These are phyloP conservation scores for Fusarium humuli DNA, from an alignment of 2,329 filamentous ascomycete genomes.

Conservation along the genomic window DNA sequence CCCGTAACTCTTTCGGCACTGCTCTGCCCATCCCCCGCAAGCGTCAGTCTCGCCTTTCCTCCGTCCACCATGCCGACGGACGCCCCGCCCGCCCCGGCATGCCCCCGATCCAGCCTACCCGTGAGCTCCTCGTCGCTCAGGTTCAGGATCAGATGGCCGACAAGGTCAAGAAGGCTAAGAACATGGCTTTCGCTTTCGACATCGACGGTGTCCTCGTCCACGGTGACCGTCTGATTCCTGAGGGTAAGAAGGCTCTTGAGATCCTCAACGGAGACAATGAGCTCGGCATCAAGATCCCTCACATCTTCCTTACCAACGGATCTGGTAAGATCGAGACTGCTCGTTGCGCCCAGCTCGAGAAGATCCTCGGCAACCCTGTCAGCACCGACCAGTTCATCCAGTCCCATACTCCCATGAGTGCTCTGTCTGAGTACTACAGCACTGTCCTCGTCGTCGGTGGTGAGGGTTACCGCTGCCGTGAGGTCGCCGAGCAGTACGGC, in stretches of 20 bases:
- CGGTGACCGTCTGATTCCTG: conserved; percentile 79
- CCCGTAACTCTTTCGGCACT: conserved; percentile 80
- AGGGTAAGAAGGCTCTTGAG: conserved; percentile 76
- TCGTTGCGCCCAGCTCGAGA: conserved; percentile 80
- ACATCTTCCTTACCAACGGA: conserved; percentile 92
- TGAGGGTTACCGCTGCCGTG: conserved; percentile 76
- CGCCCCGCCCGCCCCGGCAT: conserved; percentile 64
- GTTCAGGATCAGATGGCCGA: conserved; percentile 74
- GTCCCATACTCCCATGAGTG: conserved; percentile 82
- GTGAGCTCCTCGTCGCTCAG: conserved; percentile 76
- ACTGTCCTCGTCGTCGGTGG: conserved; percentile 81
- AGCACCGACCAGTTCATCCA: conserved; percentile 73
- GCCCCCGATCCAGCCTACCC: conserved; percentile 69
- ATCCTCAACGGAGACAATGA: conserved; percentile 78
- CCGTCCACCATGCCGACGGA: conserved; percentile 63
- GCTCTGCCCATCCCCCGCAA: conserved; percentile 79
- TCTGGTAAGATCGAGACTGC: conserved; percentile 91
- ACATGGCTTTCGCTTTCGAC: conserved; percentile 83
- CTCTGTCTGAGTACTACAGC: conserved; percentile 79
- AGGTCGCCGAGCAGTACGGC: conserved; percentile 69
- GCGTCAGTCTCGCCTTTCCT: conserved; percentile 74
- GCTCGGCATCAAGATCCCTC: conserved; percentile 85
- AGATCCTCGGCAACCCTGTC: conserved; percentile 50
- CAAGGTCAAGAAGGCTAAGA: conserved; percentile 77
- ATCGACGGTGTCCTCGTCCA: conserved; percentile 93